Conservation (phyloP, 495 filamentous ascomycete genomes). For the Annulohypoxylon nitens region DNA sequence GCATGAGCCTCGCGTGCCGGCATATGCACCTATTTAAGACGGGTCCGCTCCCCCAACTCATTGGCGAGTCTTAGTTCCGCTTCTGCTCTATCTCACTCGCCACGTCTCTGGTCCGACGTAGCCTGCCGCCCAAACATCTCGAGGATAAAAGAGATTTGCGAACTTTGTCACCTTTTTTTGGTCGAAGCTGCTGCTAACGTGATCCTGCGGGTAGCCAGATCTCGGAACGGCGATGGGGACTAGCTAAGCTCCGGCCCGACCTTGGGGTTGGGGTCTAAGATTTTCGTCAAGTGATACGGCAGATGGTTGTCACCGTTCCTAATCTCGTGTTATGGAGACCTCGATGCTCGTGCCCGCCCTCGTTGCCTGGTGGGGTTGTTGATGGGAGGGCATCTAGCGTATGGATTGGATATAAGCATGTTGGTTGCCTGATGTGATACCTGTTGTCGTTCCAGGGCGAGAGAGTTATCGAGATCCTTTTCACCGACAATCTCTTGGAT, state of each 20-base stretch:
- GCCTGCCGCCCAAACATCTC: constrained; percentile 8
- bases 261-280: not conserved
- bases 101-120: constrained; percentile 8
- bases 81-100: not conserved
- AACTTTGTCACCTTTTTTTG: not conserved
- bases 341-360: constrained; percentile 19
- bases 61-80: not conserved
- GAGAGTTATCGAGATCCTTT: not conserved
- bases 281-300: constrained; percentile 11
- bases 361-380: not conserved
- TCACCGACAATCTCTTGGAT: not conserved
- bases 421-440: not conserved
- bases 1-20: constrained; percentile 38
- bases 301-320: constrained; percentile 2
- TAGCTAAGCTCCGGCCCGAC: constrained; percentile 2
- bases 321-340: constrained; percentile 30
- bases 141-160: constrained; percentile 5
- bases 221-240: constrained; percentile 23
- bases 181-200: not conserved
- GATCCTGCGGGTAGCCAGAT: constrained; percentile 46
- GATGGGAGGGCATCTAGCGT: not conserved
- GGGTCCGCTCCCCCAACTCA: not conserved
- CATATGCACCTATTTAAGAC: constrained; percentile 20
- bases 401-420: not conserved
- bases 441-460: not conserved